Evolutionary conservation across 805 yeast genomes (phyloP).

Genomic region (Pichia exigua): DNA sequence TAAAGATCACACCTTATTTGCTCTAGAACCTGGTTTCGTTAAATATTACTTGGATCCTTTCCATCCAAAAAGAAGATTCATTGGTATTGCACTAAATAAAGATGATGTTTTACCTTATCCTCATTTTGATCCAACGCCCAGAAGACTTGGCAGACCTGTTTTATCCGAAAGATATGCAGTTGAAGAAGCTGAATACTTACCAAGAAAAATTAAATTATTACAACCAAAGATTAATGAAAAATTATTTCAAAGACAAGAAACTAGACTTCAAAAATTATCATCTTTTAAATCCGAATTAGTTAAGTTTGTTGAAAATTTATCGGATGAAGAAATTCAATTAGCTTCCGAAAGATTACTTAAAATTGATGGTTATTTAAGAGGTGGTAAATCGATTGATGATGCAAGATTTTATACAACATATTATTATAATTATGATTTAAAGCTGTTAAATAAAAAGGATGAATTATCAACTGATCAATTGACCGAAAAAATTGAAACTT

Average conservation of each 20-base stretch:
- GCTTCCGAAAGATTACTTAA: constrained; percentile 48
- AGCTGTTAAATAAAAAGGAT: constrained; percentile 32
- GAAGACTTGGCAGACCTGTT: constrained; percentile 71
- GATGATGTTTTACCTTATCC: constrained; percentile 71
- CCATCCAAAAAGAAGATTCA: constrained; percentile 86
- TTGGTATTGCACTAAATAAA: constrained; percentile 72
- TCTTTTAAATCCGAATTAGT: constrained; percentile 28
- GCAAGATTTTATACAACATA: constrained; percentile 54
- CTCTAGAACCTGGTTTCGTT: constrained; percentile 88
- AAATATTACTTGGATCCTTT: constrained; percentile 91
- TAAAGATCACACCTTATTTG: constrained; percentile 86
- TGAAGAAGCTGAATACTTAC: constrained; percentile 52
- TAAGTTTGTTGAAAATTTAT: constrained; percentile 18
- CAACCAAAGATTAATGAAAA: constrained; percentile 42
- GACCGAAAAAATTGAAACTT: constrained; percentile 22
- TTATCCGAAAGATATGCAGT: constrained; percentile 46
- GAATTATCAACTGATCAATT: constrained; percentile 28
- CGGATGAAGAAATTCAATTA: constrained; percentile 25
- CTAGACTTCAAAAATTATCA: constrained; percentile 27
- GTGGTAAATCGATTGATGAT: constrained; percentile 50
- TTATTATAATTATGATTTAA: constrained; percentile 38
- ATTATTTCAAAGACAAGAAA: constrained; percentile 33
- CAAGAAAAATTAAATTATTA: constrained; percentile 58
- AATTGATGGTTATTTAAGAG: constrained; percentile 46
- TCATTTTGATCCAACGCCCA: constrained; percentile 80